Base-by-base conservation (phyloP, 305 asterid genomes). In the Fraxinus dipetala region DNA sequence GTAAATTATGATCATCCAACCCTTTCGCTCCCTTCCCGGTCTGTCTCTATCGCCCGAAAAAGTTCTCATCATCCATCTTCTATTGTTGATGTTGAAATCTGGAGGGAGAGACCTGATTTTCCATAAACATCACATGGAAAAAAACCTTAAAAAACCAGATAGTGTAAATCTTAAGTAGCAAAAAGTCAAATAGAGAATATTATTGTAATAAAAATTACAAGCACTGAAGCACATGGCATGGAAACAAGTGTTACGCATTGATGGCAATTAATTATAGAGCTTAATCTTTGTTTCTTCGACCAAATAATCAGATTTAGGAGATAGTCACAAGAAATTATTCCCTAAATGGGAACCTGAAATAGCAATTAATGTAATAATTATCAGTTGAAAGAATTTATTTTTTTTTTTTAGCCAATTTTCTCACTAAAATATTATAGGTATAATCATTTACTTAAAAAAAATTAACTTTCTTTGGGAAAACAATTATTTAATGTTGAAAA, bases 1-100 rank as follows among this genome's bases (percentile, higher is more conserved):
- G 70, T 94, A 89, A 22, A 94, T 85, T 5, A 87, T 83, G 26
- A 94, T 83, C 95, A 91, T 91, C 98, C 98, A 94, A 0, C 97
- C 97, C 20, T 94, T 93, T 1, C 98, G 87, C 28, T 93, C 97
- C 13, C 89, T 84, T 2, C 92, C 95, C 0, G 83, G 36, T 81
- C 87, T 87, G 34, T 88, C 91, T 36, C 76, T 79, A 0, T 91
- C 90, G 0, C 89, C 88, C 0, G 97, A 87, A 3, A 87, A 86
- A 22, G 91, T 91, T 73, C 93, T 81, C 86, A 86, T 81, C 97
- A 87, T 83, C 97, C 97, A 93, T 6, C 91, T 88, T 85, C 91
- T 76, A 13, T 85, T 86, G 81, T 51, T 87, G 76, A 74, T 51
- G 90, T 78, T 93, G 85, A 93, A 94, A 89, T 94, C 94, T 8